Evolutionary conservation across 2,329 filamentous ascomycete genomes (phyloP), one percentile per base, ranked within the genome.

Genomic region (Fusarium aywerte): DNA sequence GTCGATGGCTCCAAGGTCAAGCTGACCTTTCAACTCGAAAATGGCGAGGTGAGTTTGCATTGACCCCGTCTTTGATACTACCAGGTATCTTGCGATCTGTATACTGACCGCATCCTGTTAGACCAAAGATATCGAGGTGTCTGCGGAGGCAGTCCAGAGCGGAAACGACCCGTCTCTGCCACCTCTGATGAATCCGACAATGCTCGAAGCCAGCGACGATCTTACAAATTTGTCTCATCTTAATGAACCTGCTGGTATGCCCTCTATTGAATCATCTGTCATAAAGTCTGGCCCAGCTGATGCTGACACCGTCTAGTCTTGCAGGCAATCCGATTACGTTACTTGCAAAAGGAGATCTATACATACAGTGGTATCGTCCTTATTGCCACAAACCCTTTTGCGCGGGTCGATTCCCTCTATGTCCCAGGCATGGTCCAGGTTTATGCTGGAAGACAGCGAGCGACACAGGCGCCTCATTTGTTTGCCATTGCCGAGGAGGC

Each of bases 341-440:
- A 99, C 82, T 87, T 92, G 67, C 96, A 99, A 80, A 98, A 98
- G 82, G 96, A 99, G 80, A 99, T 99, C 75, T 99, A 99, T 85
- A 99, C 96, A 76, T 99, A 99, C 84, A 97, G 93, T 78, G 96
- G 96, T 77, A 98, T 99, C 76, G 96, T 99, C 69, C 86, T 99
- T 73, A 99, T 99, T 82, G 96, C 96, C 67, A 97, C 96, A 67
- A 99, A 99, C 81, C 96, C 96, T 21, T 99, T 99, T 76, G 96
- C 96, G 53, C 88, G 96, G 69, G 94, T 99, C 71, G 96, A 99
- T 79, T 99, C 96, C 39, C 89, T 99, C 76, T 99, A 99, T 80
- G 96, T 99, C 12, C 94, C 95, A 18, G 96, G 96, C 70, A 99
- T 99, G 95, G 94, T 99, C n/a, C 96, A 99, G 80, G 93, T 98